Base-by-base conservation (phyloP, 1,284 basidiomycete species). In the Moesziomyces parantarcticus region DNA sequence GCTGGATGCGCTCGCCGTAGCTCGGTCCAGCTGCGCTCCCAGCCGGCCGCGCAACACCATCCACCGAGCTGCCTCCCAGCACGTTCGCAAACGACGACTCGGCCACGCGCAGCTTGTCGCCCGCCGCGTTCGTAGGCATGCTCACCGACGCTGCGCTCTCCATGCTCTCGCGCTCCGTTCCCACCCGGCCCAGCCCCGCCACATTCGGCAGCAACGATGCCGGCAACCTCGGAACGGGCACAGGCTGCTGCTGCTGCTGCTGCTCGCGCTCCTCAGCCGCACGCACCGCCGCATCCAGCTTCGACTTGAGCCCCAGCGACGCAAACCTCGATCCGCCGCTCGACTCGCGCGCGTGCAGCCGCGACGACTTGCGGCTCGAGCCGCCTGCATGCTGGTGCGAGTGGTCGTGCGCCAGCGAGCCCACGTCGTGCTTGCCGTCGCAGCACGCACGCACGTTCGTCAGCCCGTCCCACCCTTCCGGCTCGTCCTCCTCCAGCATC, bases 381-480 rank as follows among this genome's bases (percentile, higher is more conserved):
- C 48, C 0, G 54, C 61, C 34, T 53, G 50, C 60, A 4, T 41
- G 42, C 3, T 52, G 50, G 6, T 58, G 51, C 34, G 73, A 59
- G n/a, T 75, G 63, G 14, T 61, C 49, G 43, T 77, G 71, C 13
- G 78, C 78, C 18, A 79, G 70, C 25, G 65, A 63, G 9, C 87
- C 86, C 25, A 88, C 86, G 51, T 88, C 86, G 84, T 99, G 96
- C 87, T 88, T 77, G 25, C 96, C 96, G 83, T 95, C 93, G 80
- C 94, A 97, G 84, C 94, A 97, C 2, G 94, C 94, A 49, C 71
- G 75, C 1, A 79, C 79, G 36, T 81, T 81, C 42, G 97, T 95
- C 47, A 99, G 83, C 0, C 94, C 96, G 78, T 98, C 95, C 82
- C 90, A 99, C 2, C 89, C 92, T 50, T 90, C 90, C 71, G 93